These are phyloP conservation scores for Schwanniomyces sp. DNA, from an alignment of 805 yeast genomes.

Conservation along the genomic window DNA sequence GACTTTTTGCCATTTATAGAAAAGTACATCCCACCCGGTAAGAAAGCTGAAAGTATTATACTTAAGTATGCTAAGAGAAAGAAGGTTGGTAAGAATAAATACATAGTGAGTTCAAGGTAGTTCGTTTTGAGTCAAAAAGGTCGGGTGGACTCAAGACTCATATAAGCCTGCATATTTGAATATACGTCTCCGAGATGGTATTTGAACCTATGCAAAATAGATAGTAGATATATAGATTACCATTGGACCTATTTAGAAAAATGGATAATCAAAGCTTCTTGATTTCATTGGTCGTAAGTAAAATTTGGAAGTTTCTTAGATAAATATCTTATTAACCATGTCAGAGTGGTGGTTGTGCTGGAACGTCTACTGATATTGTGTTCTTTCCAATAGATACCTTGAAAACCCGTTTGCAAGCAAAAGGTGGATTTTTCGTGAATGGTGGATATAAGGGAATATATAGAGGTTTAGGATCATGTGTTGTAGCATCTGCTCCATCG, in stretches of 20 bases:
- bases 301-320: not conserved
- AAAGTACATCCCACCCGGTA: constrained; percentile 31
- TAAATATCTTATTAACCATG: constrained; percentile 10
- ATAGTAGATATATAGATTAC: not conserved
- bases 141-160: not conserved
- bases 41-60: constrained; percentile 36
- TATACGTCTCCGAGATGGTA: not conserved
- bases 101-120: constrained; percentile 26
- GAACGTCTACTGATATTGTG: constrained; percentile 90
- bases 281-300: constrained; percentile 33
- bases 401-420: constrained; percentile 92
- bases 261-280: constrained; percentile 31
- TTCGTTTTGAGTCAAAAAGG: not conserved
- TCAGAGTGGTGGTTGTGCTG: constrained; percentile 90
- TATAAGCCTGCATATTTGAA: constrained; percentile 1
- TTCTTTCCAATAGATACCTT: constrained; percentile 96
- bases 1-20: constrained; percentile 37
- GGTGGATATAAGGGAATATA: constrained; percentile 95
- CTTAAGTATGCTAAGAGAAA: constrained; percentile 39
- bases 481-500: constrained; percentile 90
- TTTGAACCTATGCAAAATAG: not conserved
- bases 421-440: constrained; percentile 87
- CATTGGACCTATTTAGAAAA: not conserved
- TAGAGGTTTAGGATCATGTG: constrained; percentile 88
- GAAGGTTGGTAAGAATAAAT: constrained; percentile 29